phyloP scores from a whole-genome alignment of 805 yeast genomes.

The Saccharomyces mikatae region DNA sequence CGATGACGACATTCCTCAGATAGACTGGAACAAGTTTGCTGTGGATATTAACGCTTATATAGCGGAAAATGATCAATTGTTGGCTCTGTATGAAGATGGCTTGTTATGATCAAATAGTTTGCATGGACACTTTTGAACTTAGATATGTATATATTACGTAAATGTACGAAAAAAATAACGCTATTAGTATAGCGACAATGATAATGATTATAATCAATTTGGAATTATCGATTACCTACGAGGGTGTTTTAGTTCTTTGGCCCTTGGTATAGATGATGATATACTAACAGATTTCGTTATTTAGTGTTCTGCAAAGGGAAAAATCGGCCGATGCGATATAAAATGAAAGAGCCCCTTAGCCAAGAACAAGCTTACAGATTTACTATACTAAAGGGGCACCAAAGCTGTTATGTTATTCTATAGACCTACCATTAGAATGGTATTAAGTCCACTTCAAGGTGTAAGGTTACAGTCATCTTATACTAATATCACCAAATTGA shows the following conservation, averaged over 20 bases:
- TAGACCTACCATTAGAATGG: not conserved
- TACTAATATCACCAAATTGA: constrained; percentile 30
- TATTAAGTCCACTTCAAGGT: not conserved
- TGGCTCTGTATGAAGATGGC: constrained; percentile 15
- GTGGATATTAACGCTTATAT: constrained; percentile 21
- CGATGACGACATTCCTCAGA: constrained; percentile 1
- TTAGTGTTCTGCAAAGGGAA: not conserved
- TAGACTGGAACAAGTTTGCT: constrained; percentile 25
- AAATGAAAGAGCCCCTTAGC: not conserved
- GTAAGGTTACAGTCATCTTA: constrained; percentile 9
- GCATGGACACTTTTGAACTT: not conserved
- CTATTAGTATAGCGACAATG: not conserved
- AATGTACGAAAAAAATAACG: not conserved
- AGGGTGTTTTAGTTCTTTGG: no score
- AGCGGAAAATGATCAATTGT: constrained; percentile 13
- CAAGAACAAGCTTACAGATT: no score
- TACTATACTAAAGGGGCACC: not conserved
- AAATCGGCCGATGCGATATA: not conserved
- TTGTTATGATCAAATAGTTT: constrained; percentile 6
- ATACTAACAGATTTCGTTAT: not conserved
- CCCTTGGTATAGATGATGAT: not conserved
- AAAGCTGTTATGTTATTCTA: constrained; percentile 1
- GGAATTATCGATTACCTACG: no score
- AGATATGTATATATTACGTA: not conserved
- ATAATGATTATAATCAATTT: not conserved